These are phyloP conservation scores for Blepharisma stoltei DNA, from an alignment of 73 alveolate species.

Conservation along the genomic window DNA sequence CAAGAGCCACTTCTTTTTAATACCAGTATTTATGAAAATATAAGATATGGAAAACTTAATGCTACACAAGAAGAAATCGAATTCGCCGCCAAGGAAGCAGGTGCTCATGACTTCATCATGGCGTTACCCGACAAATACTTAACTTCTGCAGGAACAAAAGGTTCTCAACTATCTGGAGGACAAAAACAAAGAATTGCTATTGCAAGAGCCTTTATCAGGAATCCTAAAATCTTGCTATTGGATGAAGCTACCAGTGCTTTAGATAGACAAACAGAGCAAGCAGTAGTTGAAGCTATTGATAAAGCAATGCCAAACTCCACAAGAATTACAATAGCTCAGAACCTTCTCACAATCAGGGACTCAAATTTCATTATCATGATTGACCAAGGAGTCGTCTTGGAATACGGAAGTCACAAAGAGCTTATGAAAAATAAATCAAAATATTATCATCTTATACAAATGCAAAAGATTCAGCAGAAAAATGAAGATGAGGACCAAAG, in stretches of 20 bases:
- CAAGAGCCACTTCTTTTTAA: conserved; percentile 87
- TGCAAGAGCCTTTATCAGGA: conserved; percentile 64
- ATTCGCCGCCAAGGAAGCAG: conserved; percentile 67
- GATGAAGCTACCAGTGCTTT: conserved; percentile 68
- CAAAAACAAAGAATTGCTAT: conserved; percentile 68
- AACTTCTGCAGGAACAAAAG: conserved; percentile 48
- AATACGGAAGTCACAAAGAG: conserved; percentile 61
- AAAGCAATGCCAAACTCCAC: conserved; percentile 41
- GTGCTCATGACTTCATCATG: conserved; percentile 62
- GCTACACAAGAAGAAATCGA: conserved; percentile 72
- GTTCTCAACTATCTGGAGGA: conserved; percentile 68
- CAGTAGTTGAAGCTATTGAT: conserved; percentile 54
- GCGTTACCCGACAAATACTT: conserved; percentile 30
- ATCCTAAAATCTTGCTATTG: conserved; percentile 49
- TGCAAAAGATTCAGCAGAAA: neutral
- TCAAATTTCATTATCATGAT: conserved; percentile 66
- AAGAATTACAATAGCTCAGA: conserved; percentile 74
- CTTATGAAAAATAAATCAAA: conserved; percentile 29
- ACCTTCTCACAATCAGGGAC: conserved; percentile 64
- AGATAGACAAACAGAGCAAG: conserved; percentile 47
- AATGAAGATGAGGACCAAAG: neutral
- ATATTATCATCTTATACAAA: neutral
- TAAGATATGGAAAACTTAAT: conserved; percentile 56
- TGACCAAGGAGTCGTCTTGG: conserved; percentile 64
- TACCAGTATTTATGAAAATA: conserved; percentile 59